Conservation (phyloP, 495 filamentous ascomycete genomes). For the Penicillium macrosclerotiorum region DNA sequence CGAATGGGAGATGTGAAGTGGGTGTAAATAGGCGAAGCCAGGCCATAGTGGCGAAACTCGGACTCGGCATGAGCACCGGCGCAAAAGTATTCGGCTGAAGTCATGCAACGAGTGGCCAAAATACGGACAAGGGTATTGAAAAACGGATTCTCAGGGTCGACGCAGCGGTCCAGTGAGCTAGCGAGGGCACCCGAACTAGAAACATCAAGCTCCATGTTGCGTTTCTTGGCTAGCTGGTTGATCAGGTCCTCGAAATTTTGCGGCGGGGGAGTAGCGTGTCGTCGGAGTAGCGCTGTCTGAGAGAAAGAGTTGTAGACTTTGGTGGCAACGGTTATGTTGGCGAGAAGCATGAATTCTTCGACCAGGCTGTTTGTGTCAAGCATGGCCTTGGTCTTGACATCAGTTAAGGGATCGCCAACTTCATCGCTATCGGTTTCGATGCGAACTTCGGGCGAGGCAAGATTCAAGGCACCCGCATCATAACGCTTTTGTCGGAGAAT, state of each 20-base stretch:
- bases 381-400: constrained; percentile 89
- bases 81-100: constrained; percentile 97
- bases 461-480: constrained; percentile 90
- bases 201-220: constrained; percentile 70
- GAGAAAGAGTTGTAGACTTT: constrained; percentile 89
- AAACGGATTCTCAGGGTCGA: constrained; percentile 82
- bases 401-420: constrained; percentile 84
- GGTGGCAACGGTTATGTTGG: constrained; percentile 88
- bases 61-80: constrained; percentile 86
- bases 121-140: constrained; percentile 98
- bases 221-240: constrained; percentile 83
- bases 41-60: constrained; percentile 94
- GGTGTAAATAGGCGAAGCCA: constrained; percentile 95
- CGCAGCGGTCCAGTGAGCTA: constrained; percentile 82
- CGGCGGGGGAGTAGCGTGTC: constrained; percentile 87
- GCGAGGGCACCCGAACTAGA: constrained; percentile 88
- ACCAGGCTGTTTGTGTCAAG: constrained; percentile 97
- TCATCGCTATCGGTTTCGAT: constrained; percentile 93
- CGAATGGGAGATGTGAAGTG: constrained; percentile 98
- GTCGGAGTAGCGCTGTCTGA: constrained; percentile 88
- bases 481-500: constrained; percentile 94
- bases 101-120: constrained; percentile 98
- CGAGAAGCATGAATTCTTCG: constrained; percentile 98
- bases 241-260: constrained; percentile 94
- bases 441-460: constrained; percentile 92